Percentiles rank a stretch among this genome's conserved stretches.
phyloP scores from a whole-genome alignment of 257 asterid species.

The Capsicum pubescens region DNA sequence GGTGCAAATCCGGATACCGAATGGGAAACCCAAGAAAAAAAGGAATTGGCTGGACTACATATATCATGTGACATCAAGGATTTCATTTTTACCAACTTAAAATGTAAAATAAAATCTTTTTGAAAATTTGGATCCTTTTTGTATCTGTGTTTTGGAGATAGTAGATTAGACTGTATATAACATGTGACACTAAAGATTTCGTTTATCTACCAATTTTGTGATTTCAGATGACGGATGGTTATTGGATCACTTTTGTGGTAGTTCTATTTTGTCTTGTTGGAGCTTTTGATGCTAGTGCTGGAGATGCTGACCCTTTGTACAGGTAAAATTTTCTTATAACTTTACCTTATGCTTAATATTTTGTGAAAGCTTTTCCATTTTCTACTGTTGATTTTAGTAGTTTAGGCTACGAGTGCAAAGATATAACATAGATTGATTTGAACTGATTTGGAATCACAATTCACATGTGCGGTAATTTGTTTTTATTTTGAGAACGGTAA shows the following conservation, averaged over 20 bases:
- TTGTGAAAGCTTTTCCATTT: neutral
- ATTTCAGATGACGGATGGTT: slow-evolving; percentile 38
- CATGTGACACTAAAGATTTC: no score
- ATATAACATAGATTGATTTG: neutral
- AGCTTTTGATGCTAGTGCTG: slow-evolving; percentile 50
- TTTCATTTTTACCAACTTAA: neutral
- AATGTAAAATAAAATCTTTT: neutral
- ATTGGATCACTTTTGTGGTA: slow-evolving; percentile 32
- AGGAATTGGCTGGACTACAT: neutral
- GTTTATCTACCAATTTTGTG: neutral
- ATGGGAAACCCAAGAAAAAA: no score
- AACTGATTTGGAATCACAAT: neutral
- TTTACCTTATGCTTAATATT: neutral
- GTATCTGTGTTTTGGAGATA: neutral
- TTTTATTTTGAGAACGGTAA: neutral
- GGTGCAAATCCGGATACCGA: no score
- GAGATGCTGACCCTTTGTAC: slow-evolving; percentile 51
- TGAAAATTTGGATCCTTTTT: neutral
- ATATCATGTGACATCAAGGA: neutral
- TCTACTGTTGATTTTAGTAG: neutral
- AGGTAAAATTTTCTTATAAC: slow-evolving; percentile 26
- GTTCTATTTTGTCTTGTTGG: slow-evolving; percentile 41
- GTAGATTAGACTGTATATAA: neutral
- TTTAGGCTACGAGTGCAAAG: neutral
- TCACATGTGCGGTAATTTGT: neutral